phyloP scores from a whole-genome alignment of 2,329 filamentous ascomycete genomes.

The Neurospora sp. region DNA sequence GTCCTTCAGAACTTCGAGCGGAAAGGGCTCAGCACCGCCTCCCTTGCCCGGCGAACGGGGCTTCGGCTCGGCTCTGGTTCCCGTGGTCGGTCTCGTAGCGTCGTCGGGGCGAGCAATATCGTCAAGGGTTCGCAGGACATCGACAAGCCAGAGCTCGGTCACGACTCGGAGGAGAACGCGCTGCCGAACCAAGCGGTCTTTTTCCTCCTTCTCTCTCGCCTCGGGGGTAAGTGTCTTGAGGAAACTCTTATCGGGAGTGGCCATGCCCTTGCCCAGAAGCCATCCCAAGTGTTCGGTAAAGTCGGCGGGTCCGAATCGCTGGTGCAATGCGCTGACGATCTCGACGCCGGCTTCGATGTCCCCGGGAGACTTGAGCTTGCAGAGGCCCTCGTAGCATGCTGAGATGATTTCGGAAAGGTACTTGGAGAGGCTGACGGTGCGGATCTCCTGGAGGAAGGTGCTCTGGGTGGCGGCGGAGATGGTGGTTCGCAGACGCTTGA shows the following conservation, averaged over 20 bases:
- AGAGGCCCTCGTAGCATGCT: conserved; percentile 88
- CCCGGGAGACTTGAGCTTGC: conserved; percentile 80
- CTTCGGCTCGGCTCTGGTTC: conserved; percentile 54
- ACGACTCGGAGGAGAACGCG: conserved; percentile 79
- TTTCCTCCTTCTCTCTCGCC: conserved; percentile 87
- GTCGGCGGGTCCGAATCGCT: conserved; percentile 81
- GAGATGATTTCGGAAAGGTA: conserved; percentile 96
- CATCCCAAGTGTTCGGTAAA: conserved; percentile 90
- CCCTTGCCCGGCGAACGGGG: conserved; percentile 49
- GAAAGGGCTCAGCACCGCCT: conserved; percentile 78
- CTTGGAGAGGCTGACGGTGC: conserved; percentile 83
- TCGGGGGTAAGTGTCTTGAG: conserved; percentile 73
- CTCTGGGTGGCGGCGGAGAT: conserved; percentile 68
- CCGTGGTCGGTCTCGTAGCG: conserved; percentile 46
- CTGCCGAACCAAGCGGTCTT: conserved; percentile 80
- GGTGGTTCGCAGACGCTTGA: conserved; percentile 87
- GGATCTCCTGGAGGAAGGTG: conserved; percentile 84
- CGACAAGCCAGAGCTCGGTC: conserved; percentile 92
- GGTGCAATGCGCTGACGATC: conserved; percentile 88
- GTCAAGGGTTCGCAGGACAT: conserved; percentile 71
- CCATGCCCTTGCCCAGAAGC: conserved; percentile 83
- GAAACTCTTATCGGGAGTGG: conserved; percentile 75
- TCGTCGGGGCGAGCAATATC: conserved; percentile 54
- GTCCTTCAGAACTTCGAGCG: conserved; percentile 95
- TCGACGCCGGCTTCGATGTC: conserved; percentile 89